These are phyloP conservation scores for Teratosphaeria pseudoeucalypti DNA, from an alignment of 2,329 filamentous ascomycete genomes.

Conservation along the genomic window DNA sequence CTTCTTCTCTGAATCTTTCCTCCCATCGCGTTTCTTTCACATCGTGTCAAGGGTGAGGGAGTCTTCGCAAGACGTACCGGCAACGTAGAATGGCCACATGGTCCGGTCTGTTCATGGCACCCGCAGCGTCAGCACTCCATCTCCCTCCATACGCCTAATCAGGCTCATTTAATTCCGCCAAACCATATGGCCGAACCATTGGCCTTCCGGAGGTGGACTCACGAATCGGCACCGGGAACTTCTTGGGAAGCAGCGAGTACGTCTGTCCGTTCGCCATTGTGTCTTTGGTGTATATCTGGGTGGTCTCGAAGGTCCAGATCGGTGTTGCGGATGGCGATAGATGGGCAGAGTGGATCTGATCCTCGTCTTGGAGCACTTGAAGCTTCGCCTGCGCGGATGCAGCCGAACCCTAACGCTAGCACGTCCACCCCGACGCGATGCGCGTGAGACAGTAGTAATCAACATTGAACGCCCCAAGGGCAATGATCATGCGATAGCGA, in stretches of 20 bases:
- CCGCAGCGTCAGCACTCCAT: background rate
- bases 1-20: background rate
- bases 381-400: background rate
- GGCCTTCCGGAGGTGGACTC: conserved; percentile 17
- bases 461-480: background rate
- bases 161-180: background rate
- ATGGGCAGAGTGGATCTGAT: background rate
- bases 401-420: background rate
- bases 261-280: conserved; percentile 11
- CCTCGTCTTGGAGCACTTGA: background rate
- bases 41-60: background rate
- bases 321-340: background rate
- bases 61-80: conserved; percentile 51
- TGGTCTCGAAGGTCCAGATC: background rate
- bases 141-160: background rate
- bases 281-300: background rate
- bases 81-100: conserved; percentile 86
- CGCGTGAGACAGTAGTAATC: background rate
- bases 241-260: conserved; percentile 37
- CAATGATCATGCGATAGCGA: background rate
- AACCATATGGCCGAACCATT: background rate
- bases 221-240: conserved; percentile 42
- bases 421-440: background rate
- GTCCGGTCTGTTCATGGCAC: conserved; percentile 57
- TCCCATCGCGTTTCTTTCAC: background rate